Percentiles rank a stretch among this genome's conserved stretches.
phyloP scores from a whole-genome alignment of 108 stramenopile genomes.

The Pseudonitzschia multiseries region DNA sequence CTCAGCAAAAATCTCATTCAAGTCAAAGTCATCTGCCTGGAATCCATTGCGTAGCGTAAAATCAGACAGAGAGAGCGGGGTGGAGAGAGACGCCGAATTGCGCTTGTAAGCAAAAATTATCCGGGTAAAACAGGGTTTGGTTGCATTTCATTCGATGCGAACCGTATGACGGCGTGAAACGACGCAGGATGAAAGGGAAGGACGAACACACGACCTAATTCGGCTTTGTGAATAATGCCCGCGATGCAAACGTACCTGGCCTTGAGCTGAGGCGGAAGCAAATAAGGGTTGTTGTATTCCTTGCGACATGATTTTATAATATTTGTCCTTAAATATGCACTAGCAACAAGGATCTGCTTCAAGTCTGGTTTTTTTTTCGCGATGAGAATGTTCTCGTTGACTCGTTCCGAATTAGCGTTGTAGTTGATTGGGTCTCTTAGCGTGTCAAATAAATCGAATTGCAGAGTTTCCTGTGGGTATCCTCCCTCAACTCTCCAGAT shows the following conservation, averaged over 20 bases:
- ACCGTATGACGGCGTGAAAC: too few species aligned
- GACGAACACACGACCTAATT: background rate
- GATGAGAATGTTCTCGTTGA: background rate
- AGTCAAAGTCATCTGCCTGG: constrained; percentile 58
- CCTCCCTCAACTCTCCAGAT: background rate
- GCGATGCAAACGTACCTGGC: constrained; percentile 21
- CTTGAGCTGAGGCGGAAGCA: constrained; percentile 26
- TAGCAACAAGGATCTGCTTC: background rate
- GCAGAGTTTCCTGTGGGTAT: too few species aligned
- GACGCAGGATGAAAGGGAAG: background rate
- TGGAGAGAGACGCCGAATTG: background rate
- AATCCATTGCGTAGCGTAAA: background rate
- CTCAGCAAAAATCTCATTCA: constrained; percentile 71
- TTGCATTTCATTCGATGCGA: too few species aligned
- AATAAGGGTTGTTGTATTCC: constrained; percentile 39
- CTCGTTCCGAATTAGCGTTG: too few species aligned
- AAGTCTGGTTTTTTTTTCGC: background rate
- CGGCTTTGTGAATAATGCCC: background rate
- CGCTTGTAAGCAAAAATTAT: background rate
- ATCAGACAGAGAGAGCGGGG: background rate
- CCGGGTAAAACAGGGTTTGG: background rate
- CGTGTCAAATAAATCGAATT: too few species aligned
- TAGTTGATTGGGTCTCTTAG: too few species aligned
- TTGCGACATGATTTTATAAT: constrained; percentile 19
- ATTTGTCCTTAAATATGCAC: background rate